These are phyloP conservation scores for Vigna mungo DNA, from an alignment of 306 rosid genomes.

Conservation along the genomic window DNA sequence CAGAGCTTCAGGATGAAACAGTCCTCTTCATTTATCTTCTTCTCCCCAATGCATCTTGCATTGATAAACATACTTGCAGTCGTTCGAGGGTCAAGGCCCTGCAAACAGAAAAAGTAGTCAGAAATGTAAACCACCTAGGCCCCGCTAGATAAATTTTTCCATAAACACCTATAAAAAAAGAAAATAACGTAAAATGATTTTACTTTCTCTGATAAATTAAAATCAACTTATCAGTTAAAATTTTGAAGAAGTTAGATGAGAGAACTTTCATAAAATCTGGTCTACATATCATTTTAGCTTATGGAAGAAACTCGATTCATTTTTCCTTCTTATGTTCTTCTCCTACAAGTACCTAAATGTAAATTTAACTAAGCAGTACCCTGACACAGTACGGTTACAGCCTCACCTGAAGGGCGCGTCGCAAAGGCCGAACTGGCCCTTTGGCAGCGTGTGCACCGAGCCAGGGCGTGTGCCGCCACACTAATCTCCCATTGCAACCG, in stretches of 20 bases:
- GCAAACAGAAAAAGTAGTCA: slow-evolving; percentile 26
- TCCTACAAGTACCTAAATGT: not conserved
- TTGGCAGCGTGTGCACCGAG: slow-evolving; percentile 98
- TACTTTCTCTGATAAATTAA: not conserved
- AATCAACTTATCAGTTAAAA: not conserved
- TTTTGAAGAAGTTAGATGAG: not conserved
- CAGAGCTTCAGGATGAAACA: slow-evolving; percentile 97
- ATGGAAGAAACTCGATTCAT: not conserved
- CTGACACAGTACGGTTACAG: not conserved
- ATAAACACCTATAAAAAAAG: not conserved
- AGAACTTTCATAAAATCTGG: not conserved
- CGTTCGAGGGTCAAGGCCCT: slow-evolving; percentile 98
- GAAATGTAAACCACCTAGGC: not conserved
- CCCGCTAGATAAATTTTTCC: not conserved
- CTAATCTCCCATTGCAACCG: slow-evolving; percentile 95
- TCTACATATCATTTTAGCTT: not conserved
- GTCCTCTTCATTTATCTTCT: slow-evolving; percentile 89
- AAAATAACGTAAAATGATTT: not conserved
- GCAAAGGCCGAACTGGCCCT: slow-evolving; percentile 95
- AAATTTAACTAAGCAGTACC: not conserved
- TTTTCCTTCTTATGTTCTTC: not conserved
- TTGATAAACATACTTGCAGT: slow-evolving; percentile 95
- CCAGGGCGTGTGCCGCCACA: slow-evolving; percentile 99
- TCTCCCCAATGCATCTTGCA: slow-evolving; percentile 97
- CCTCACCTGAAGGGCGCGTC: slow-evolving; percentile 93